Percentiles rank a stretch among this genome's conserved stretches.
Evolutionary conservation across 129 eudicot species (phyloP).

Genomic region (sunflower (Helianthus annuus)): DNA sequence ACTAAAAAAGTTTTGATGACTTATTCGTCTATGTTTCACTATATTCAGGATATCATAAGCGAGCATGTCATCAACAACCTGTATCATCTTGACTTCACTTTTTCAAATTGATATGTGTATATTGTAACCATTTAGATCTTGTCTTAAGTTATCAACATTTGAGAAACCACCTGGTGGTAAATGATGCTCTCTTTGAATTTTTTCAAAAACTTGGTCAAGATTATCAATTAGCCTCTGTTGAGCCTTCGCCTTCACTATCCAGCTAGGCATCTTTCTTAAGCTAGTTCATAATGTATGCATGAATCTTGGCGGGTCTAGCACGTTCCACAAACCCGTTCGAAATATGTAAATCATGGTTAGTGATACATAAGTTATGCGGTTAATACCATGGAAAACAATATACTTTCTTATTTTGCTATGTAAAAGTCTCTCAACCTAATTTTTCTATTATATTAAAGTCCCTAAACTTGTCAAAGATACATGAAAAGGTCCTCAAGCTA

Average conservation of each 20-base stretch:
- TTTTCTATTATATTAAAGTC: neutral
- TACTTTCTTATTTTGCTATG: neutral
- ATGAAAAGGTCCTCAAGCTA: too few species aligned
- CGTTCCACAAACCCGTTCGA: conserved; percentile 85
- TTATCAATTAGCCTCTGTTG: conserved; percentile 83
- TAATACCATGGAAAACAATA: neutral
- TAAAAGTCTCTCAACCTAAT: neutral
- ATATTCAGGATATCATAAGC: conserved; percentile 87
- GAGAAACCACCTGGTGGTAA: too few species aligned
- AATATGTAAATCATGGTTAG: neutral
- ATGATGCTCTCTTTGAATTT: too few species aligned
- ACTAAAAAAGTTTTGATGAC: too few species aligned
- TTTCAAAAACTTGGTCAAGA: conserved; percentile 61
- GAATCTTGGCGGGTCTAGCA: conserved; percentile 94
- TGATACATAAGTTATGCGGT: neutral
- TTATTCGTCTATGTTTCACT: conserved; percentile 33
- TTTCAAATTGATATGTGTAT: conserved; percentile 47
- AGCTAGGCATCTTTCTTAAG: conserved; percentile 91
- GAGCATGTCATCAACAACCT: conserved; percentile 87
- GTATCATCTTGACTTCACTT: conserved; percentile 46
- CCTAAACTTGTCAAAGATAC: neutral
- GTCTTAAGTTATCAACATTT: conserved; percentile 71
- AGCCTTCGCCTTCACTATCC: conserved; percentile 88
- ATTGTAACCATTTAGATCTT: conserved; percentile 65
- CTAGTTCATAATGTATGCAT: conserved; percentile 85